Conservation (phyloP, 768 basidiomycete genomes). For the Hirschioporus abietinus region DNA sequence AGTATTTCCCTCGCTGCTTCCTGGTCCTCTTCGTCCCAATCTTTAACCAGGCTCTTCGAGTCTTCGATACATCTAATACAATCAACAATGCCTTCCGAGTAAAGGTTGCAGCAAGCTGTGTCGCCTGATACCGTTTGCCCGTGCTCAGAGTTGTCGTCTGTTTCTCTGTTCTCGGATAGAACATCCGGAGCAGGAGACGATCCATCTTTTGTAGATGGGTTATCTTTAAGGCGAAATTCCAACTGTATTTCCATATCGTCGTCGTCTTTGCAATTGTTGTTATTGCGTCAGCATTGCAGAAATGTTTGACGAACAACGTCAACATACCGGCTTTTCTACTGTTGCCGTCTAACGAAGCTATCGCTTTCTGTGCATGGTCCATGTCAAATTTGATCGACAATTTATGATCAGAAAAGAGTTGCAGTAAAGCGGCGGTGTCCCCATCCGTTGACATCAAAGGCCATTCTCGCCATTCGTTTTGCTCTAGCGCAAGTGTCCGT, state of each 20-base stretch:
- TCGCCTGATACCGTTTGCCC: conserved; percentile 37
- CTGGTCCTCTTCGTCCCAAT: conserved; percentile 14
- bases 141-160: conserved; percentile 29
- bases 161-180: conserved; percentile 12
- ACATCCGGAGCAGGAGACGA: conserved; percentile 14
- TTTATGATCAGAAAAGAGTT: conserved; percentile 79
- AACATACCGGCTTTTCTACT: conserved; percentile 81
- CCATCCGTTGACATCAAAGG: conserved; percentile 75
- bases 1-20: conserved; percentile 17
- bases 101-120: conserved; percentile 43
- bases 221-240: conserved; percentile 35
- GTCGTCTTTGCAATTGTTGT: conserved; percentile 49
- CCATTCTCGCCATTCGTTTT: conserved; percentile 69
- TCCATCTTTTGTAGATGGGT: conserved; percentile 15
- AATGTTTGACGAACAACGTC: neutral
- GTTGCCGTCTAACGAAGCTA: conserved; percentile 67
- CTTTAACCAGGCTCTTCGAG: conserved; percentile 7
- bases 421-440: conserved; percentile 68
- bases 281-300: conserved; percentile 9
- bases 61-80: conserved; percentile 26
- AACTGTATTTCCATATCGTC: conserved; percentile 76
- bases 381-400: conserved; percentile 66
- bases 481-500: conserved; percentile 43
- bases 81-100: conserved; percentile 24
- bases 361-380: conserved; percentile 48